Base-by-base conservation (phyloP, 163 green algal genomes). In the Coccomyxa subellipsoidea region DNA sequence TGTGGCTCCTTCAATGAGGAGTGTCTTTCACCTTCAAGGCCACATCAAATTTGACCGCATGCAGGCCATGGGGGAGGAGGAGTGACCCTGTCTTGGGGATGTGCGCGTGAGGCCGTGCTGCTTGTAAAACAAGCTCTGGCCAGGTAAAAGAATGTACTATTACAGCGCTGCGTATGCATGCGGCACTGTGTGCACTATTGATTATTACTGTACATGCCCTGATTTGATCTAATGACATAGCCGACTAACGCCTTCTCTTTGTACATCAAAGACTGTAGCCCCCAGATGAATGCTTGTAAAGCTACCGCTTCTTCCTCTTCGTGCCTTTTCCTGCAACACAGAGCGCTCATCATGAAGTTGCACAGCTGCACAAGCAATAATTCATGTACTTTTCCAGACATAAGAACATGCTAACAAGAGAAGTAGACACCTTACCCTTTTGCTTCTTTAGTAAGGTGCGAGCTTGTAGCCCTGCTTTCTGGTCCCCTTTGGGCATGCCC, bases 51-150 rank as follows among this genome's bases (percentile, higher is more conserved):
- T 59, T 59, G 2, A 7, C 47, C 23, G 21, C 2, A 15, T 38
- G 32, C 70, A 77, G 70, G 70, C 32, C 70, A 77, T 77, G 70
- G 70, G 21, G 70, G 70, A 38, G 70, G 32, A 47, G 70, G 70
- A 7, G 70, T 77, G 70, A 77, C 70, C 27, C 70, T 77, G 70
- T 34, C 31, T 25, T 77, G 70, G 70, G 70, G 70, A 31, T 77
- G 70, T 27, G 70, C 70, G 29, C 12, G 18, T n/a, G 70, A 77
- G 23, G 70, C 40, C 18, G 21, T 77, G 12, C 10, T 8, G 32
- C 34, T 77, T 10, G 70, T 40, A 10, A 15, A 77, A 40, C 70
- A 77, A 73, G 66, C 66, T 36, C 66, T 73, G 21, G 31, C 29
- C 10, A 35, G 66, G 18, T 73, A 23, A 32, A 18, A 73, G 47